A percentile compares a stretch with the other conserved stretches of the same genome.
Conservation (phyloP, 345 rosid genomes). For the Acer campestre region DNA sequence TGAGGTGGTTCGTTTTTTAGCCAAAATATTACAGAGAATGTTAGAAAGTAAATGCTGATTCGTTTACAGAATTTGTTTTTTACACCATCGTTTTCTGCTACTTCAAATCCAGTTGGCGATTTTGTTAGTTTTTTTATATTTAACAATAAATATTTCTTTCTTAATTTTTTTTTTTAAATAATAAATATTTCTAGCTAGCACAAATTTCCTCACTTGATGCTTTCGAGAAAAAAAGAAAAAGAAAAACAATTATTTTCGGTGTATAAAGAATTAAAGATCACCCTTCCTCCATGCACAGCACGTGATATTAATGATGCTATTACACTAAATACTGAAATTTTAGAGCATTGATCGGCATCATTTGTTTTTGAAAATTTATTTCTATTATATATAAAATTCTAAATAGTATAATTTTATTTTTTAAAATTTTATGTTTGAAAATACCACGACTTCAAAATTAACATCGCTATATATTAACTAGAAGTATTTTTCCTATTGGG, state of each 20-base stretch:
- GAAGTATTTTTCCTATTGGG: too few species aligned
- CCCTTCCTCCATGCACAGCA: constrained; percentile 7
- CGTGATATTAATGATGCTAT: constrained; percentile 12
- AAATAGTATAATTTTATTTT: too few species aligned
- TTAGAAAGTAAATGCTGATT: constrained; percentile 15
- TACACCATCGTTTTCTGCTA: constrained; percentile 14
- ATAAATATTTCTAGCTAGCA: not conserved
- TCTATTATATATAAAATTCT: too few species aligned
- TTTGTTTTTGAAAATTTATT: too few species aligned
- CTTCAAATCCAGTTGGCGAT: constrained; percentile 12
- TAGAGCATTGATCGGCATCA: not conserved
- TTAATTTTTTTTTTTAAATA: too few species aligned
- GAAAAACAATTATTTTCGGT: not conserved
- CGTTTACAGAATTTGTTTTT: not conserved
- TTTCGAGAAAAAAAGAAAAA: constrained; percentile 8
- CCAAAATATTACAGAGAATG: constrained; percentile 33
- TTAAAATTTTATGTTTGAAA: too few species aligned
- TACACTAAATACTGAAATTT: not conserved
- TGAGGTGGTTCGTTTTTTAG: not conserved
- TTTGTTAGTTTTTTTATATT: not conserved
- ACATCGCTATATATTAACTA: too few species aligned
- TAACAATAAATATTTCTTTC: not conserved
- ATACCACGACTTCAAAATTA: too few species aligned
- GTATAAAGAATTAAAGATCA: not conserved
- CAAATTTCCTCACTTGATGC: constrained; percentile 16